Conservation (phyloP, 331 rosid species). For the Quercus tomentella region DNA sequence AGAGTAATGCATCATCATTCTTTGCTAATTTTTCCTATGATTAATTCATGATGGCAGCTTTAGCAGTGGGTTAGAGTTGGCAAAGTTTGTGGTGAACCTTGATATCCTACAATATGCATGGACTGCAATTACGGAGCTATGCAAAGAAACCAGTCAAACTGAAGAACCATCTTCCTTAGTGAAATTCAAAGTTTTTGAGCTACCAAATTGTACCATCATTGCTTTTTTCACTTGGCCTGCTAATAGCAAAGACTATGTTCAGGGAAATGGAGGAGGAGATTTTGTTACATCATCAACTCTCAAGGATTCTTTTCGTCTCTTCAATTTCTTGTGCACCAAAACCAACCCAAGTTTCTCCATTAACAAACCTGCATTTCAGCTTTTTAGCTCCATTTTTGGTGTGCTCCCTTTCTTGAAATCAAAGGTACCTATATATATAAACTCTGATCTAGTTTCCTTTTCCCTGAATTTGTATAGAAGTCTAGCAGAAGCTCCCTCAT, state of each 20-base stretch:
- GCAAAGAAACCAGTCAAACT: neutral
- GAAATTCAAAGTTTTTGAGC: neutral
- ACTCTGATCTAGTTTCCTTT: too few species aligned
- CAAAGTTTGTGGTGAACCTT: slow-evolving; percentile 22
- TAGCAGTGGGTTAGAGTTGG: slow-evolving; percentile 33
- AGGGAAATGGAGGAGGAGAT: neutral
- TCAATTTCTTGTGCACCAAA: slow-evolving; percentile 35
- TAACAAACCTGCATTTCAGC: slow-evolving; percentile 20
- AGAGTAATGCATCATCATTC: neutral
- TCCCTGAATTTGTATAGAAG: too few species aligned
- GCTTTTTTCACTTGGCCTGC: slow-evolving; percentile 22
- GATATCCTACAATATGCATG: slow-evolving; percentile 26
- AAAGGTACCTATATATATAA: slow-evolving; percentile 13
- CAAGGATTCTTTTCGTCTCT: too few species aligned
- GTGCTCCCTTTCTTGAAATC: slow-evolving; percentile 14
- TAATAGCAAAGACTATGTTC: neutral
- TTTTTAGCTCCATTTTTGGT: neutral
- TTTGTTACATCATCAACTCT: slow-evolving; percentile 24
- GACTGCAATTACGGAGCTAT: slow-evolving; percentile 10
- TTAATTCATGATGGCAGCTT: too few species aligned
- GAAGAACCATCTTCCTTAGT: neutral
- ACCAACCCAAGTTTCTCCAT: slow-evolving; percentile 14
- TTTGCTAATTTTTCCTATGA: neutral
- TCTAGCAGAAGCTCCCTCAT: too few species aligned
- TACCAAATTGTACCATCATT: slow-evolving; percentile 11